These are phyloP conservation scores for Scedosporium aurantiacum DNA, from an alignment of 2,329 filamentous ascomycete genomes.

Conservation along the genomic window DNA sequence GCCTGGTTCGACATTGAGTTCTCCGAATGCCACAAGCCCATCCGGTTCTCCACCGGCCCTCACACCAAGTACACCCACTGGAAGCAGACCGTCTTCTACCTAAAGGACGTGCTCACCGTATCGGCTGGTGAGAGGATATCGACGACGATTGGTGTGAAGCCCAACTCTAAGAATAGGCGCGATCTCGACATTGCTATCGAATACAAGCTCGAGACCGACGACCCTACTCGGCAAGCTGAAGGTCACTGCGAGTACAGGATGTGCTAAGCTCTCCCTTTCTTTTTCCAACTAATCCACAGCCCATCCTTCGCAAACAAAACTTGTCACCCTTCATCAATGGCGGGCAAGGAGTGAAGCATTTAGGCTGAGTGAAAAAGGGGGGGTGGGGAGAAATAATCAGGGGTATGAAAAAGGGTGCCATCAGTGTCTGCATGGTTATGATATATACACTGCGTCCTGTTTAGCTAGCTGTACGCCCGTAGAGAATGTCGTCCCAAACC, in stretches of 20 bases:
- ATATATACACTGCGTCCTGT: not conserved
- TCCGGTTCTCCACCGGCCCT: slow-evolving; percentile 91
- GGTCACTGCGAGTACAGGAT: slow-evolving; percentile 74
- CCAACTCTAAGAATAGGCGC: slow-evolving; percentile 87
- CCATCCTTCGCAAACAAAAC: too few relatives aligned
- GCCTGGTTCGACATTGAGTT: slow-evolving; percentile 99
- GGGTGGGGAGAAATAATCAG: too few relatives aligned
- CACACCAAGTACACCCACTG: slow-evolving; percentile 99
- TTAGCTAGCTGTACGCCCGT: not conserved
- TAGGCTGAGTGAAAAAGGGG: too few relatives aligned
- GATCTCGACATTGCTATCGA: slow-evolving; percentile 85
- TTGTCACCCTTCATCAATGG: too few relatives aligned
- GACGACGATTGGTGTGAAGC: slow-evolving; percentile 68
- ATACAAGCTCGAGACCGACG: slow-evolving; percentile 70
- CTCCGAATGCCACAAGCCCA: slow-evolving; percentile 93
- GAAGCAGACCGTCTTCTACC: slow-evolving; percentile 99
- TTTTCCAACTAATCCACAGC: too few relatives aligned
- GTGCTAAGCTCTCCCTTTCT: slow-evolving; percentile 34
- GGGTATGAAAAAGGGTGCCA: not conserved
- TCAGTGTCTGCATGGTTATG: not conserved
- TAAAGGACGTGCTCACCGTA: slow-evolving; percentile 85
- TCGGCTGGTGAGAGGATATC: slow-evolving; percentile 72
- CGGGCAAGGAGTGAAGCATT: too few relatives aligned
- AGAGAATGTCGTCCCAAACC: not conserved
- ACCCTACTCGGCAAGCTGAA: slow-evolving; percentile 55